Evolutionary conservation across 805 yeast genomes (phyloP), one percentile per base, ranked within the genome.

Genomic region (Metschnikowia continentalis): DNA sequence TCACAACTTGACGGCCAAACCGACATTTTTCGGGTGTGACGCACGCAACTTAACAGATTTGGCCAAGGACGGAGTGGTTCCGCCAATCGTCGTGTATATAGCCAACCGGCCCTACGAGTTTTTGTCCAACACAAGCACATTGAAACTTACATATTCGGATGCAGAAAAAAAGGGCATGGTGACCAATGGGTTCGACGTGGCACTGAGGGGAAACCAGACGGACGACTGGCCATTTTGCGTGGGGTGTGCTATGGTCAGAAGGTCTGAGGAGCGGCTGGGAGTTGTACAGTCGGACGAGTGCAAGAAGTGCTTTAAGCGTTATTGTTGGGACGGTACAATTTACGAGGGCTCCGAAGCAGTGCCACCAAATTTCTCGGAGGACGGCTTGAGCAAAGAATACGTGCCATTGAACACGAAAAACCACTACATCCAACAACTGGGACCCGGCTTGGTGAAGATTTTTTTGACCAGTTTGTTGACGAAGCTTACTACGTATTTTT

Each of bases 21-120:
- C 96, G 46, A 76, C 86, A 0, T 89, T 90, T 71, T 90, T 90
- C 64, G 96, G 96, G 33, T 89, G 96, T 68, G 78, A 86, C 62
- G 76, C 88, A 4, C 57, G 68, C 1, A 86, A 87, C 61, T 69
- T 84, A 62, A 82, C 90, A 6, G 70, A 66, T 14, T 71, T 84
- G 53, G 63, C 74, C 41, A 71, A 75, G 26, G 69, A 69, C 32
- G 68, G 64, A 32, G 64, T 65, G 14, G 58, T 75, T 38, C 90
- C 91, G 26, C 96, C 96, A 2, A 73, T 89, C 51, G 76, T 90
- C 38, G 81, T 90, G n/a, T 88, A 86, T 61, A 75, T 81, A 50
- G 91, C 95, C 43, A 90, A 90, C 65, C 66, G 83, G 49, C 86
- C 88, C 35, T 83, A 79, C 65, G 73, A 84, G 26, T 84, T 65